A percentile compares a stretch with the other conserved stretches of the same genome.
phyloP scores from a whole-genome alignment of 2,329 filamentous ascomycete species.

The Aspergillus sojae region DNA sequence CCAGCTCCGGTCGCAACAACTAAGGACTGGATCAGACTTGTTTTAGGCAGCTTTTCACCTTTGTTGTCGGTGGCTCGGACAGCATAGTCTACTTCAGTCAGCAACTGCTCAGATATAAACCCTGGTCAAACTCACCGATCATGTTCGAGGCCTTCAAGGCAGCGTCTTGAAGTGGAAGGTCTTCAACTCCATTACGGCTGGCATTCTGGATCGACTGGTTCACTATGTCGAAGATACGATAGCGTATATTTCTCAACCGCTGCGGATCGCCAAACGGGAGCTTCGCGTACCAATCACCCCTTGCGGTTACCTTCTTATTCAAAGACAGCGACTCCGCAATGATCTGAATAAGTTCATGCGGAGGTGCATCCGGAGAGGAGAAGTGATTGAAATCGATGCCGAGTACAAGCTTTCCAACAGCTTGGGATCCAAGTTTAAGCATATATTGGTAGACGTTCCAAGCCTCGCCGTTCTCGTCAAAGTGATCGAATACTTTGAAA shows the following conservation, averaged over 20 bases:
- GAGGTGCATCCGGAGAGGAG: constrained; percentile 44
- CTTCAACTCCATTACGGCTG: constrained; percentile 25
- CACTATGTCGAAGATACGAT: constrained; percentile 24
- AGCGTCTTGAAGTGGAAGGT: constrained; percentile 45
- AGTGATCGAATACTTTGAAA: constrained; percentile 51
- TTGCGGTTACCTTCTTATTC: constrained; percentile 61
- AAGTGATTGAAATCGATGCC: constrained; percentile 52
- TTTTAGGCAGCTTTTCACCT: constrained; percentile 55
- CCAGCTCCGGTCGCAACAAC: constrained; percentile 60
- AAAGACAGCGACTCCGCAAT: constrained; percentile 57
- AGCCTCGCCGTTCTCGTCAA: constrained; percentile 51
- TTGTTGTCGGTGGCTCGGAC: constrained; percentile 56
- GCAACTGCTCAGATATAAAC: neutral
- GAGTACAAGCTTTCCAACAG: constrained; percentile 48
- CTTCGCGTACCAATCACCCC: constrained; percentile 58
- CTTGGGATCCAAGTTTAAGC: constrained; percentile 51
- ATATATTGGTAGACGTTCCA: constrained; percentile 56
- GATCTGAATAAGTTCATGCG: constrained; percentile 54
- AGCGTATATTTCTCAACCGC: constrained; percentile 33
- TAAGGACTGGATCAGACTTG: constrained; percentile 43
- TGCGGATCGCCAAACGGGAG: constrained; percentile 62
- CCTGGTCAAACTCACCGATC: constrained; percentile 35
- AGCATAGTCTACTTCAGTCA: constrained; percentile 20
- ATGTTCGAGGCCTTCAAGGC: constrained; percentile 43
- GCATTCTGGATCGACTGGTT: constrained; percentile 26